Evolutionary conservation across 108 stramenopile genomes (phyloP).

Genomic region (Cyclotella distinguenda): DNA sequence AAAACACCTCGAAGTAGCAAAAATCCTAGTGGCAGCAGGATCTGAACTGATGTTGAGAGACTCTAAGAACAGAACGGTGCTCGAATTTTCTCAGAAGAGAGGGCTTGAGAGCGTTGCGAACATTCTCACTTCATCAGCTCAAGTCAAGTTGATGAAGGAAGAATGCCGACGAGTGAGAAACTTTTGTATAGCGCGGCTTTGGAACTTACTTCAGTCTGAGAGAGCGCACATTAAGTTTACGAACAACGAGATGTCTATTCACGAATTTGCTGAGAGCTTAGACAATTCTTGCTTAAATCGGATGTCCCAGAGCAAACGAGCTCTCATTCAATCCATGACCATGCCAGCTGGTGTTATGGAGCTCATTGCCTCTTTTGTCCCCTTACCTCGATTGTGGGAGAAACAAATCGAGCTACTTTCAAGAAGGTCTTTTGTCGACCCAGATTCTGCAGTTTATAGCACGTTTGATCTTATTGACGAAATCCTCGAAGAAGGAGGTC

Average conservation of each 20-base stretch:
- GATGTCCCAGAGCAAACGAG: conserved; percentile 20
- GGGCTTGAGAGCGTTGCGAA: conserved; percentile 21
- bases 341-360: conserved; percentile 40
- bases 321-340: conserved; percentile 40
- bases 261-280: conserved; percentile 29
- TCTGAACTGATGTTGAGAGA: conserved; percentile 74
- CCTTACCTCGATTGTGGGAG: conserved; percentile 53
- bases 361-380: conserved; percentile 33
- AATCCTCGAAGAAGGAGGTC: conserved; percentile 55
- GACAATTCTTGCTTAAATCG: background rate
- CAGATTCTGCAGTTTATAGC: conserved; percentile 48
- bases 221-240: conserved; percentile 40
- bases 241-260: conserved; percentile 24
- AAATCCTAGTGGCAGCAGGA: conserved; percentile 76
- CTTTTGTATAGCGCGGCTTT: conserved; percentile 45
- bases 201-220: conserved; percentile 55
- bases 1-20: conserved; percentile 66
- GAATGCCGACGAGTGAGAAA: conserved; percentile 39
- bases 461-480: conserved; percentile 66
- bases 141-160: conserved; percentile 54
- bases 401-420: conserved; percentile 39
- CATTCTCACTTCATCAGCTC: conserved; percentile 42
- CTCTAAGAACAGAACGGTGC: conserved; percentile 63
- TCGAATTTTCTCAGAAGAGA: conserved; percentile 58
- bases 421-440: conserved; percentile 40